Evolutionary conservation across 306 rosid species (phyloP).

Genomic region (Acacia melanoxylon): DNA sequence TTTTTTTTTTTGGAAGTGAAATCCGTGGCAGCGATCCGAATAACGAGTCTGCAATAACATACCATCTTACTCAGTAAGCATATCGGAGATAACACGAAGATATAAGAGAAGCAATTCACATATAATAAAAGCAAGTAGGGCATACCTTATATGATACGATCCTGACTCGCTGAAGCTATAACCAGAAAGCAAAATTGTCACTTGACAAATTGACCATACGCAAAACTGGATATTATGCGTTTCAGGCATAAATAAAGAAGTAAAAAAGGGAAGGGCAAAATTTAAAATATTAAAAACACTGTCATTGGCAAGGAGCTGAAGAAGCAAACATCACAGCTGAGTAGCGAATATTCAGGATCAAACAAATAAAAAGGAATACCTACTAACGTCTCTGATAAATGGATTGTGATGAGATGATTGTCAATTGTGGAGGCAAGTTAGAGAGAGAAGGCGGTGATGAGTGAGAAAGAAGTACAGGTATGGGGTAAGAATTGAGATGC

Average conservation of each 20-base stretch:
- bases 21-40: constrained; percentile 23
- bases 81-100: background rate
- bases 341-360: background rate
- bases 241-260: background rate
- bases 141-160: constrained; percentile 11
- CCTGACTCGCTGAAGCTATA: constrained; percentile 9
- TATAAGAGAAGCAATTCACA: constrained; percentile 8
- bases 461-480: background rate
- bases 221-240: background rate
- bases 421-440: background rate
- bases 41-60: constrained; percentile 28
- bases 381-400: background rate
- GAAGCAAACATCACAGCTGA: background rate
- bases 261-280: background rate
- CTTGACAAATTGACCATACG: background rate
- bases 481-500: background rate
- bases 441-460: background rate
- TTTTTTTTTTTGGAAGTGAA: background rate
- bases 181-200: background rate
- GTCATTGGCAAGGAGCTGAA: background rate
- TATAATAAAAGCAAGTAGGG: constrained; percentile 2
- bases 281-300: background rate
- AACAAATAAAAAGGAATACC: background rate
- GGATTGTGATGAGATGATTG: background rate
- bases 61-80: constrained; percentile 5